phyloP scores from a whole-genome alignment of 352 stramenopile genomes.

The Pelagophyceae sp. region DNA sequence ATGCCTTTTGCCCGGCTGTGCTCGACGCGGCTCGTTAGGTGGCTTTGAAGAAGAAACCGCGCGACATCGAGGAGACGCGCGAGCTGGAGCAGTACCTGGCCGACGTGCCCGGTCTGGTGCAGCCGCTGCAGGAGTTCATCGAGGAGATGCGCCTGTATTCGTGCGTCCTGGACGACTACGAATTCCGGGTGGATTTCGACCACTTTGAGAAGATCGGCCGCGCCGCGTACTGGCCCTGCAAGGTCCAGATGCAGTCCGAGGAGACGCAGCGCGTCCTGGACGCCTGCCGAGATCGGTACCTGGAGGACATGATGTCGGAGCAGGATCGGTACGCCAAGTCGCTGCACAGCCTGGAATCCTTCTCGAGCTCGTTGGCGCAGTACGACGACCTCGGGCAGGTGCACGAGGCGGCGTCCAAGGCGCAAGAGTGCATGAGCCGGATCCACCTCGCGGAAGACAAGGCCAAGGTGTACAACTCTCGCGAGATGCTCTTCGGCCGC shows the following conservation, averaged over 20 bases:
- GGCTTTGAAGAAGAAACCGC: constrained; percentile 61
- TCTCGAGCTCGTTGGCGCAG: constrained; percentile 53
- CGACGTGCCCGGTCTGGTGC: constrained; percentile 45
- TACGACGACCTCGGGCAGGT: constrained; percentile 70
- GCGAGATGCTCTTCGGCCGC: constrained; percentile 67
- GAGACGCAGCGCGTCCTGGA: constrained; percentile 68
- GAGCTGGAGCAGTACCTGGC: constrained; percentile 62
- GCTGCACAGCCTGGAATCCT: constrained; percentile 65
- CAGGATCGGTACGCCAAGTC: constrained; percentile 70
- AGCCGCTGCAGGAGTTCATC: constrained; percentile 32
- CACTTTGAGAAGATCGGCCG: constrained; percentile 76
- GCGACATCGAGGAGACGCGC: constrained; percentile 67
- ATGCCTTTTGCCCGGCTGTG: no score
- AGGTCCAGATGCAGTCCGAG: constrained; percentile 69
- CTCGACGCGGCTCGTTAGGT: no score
- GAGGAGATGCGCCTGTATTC: constrained; percentile 40
- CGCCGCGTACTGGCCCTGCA: constrained; percentile 64
- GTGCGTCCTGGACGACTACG: constrained; percentile 28
- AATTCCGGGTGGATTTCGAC: constrained; percentile 29
- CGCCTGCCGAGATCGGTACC: constrained; percentile 65
- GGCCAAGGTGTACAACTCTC: constrained; percentile 72
- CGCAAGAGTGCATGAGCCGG: constrained; percentile 66
- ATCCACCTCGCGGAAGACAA: constrained; percentile 73
- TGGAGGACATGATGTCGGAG: constrained; percentile 71
- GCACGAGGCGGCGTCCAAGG: constrained; percentile 65